Evolutionary conservation across 495 filamentous ascomycete genomes (phyloP), one percentile per base, ranked within the genome.

Genomic region (Achaetomiella virescens): DNA sequence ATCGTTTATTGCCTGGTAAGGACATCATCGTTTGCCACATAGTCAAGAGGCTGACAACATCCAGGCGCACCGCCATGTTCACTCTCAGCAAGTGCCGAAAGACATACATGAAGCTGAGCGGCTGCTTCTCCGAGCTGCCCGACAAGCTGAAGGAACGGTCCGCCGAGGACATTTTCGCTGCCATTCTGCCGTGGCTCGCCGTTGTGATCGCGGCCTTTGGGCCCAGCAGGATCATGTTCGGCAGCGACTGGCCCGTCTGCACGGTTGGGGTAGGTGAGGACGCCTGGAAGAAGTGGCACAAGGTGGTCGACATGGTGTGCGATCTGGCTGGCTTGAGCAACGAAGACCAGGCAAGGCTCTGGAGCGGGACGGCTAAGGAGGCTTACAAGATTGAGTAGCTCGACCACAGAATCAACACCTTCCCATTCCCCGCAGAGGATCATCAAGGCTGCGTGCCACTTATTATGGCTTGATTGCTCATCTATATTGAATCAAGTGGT

Each of bases 211-310:
- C 82, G 18, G 74, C 78, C 2, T 95, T 95, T 66, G 81, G 84
- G 7, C 69, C 85, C 1, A 66, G 73, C n/a, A 73, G 88, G 45
- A 77, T 91, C 52, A 90, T 96, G 84, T 96, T 90, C 68, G 91
- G 85, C 5, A 89, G 84, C 46, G 89, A 95, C 66, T 96, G 90
- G 91, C 91, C 89, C 2, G 86, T 95, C 4, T 92, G 90, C 71
- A 88, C 85, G 58, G 63, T 88, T 18, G 78, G 80, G 3, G 81
- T 84, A 3, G 83, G 81, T 29, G 67, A 73, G n/a, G 70, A 61
- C 17, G 67, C 77, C 21, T 83, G 80, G 81, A 64, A 64, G 48
- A 80, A 79, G 65, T 82, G 79, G 84, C 78, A 71, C 64, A 68
- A 69, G 47, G 72, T 85, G 14, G 81, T 85, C 29, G 80, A 86